Evolutionary conservation across 106 monocot genomes (phyloP).

Genomic region (Dendrobium nobile): DNA sequence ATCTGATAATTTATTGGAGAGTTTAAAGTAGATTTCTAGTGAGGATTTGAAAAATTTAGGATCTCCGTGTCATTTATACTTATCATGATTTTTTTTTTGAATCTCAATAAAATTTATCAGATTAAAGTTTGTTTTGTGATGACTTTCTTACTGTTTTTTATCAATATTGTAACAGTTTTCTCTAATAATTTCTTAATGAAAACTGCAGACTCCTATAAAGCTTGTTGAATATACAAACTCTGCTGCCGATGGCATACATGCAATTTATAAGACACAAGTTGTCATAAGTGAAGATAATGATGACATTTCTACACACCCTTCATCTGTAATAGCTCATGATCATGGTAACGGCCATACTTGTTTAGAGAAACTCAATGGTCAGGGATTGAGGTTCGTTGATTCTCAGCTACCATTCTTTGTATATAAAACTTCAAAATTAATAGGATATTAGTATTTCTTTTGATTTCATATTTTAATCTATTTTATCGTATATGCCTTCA

Average conservation of each 20-base stretch:
- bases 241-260: constrained; percentile 1
- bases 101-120: too few species aligned
- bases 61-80: neutral
- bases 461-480: too few species aligned
- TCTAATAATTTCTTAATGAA: neutral
- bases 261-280: neutral
- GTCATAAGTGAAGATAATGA: neutral
- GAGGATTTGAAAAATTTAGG: neutral
- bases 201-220: constrained; percentile 9
- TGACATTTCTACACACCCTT: neutral
- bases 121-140: too few species aligned
- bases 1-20: too few species aligned
- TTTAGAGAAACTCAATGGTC: neutral
- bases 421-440: too few species aligned
- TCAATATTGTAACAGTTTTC: neutral
- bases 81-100: too few species aligned
- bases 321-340: neutral
- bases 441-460: too few species aligned
- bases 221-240: constrained; percentile 8
- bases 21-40: neutral
- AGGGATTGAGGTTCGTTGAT: neutral
- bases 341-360: neutral
- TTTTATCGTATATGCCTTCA: too few species aligned
- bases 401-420: neutral
- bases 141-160: too few species aligned